A percentile compares a stretch with the other conserved stretches of the same genome.
Evolutionary conservation across 2,329 filamentous ascomycete species (phyloP).

Genomic region (Ustulina deusta): DNA sequence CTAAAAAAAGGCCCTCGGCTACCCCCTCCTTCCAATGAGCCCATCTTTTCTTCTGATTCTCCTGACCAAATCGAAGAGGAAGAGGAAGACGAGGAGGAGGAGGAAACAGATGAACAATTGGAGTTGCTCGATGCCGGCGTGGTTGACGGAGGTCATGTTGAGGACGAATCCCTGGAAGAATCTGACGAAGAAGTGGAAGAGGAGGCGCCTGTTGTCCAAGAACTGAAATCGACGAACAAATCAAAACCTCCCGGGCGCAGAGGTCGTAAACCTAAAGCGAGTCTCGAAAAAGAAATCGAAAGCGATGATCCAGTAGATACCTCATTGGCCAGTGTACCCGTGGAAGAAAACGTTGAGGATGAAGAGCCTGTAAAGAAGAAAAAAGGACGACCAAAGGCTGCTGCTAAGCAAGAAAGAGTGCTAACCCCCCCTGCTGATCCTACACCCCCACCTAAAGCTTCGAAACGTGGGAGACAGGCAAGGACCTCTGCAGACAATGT

Average conservation of each 20-base stretch:
- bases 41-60: slow-evolving; percentile 36
- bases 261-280: slow-evolving; percentile 47
- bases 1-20: slow-evolving; percentile 40
- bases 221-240: slow-evolving; percentile 44
- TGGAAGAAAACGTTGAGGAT: slow-evolving; percentile 38
- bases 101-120: slow-evolving; percentile 43
- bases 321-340: slow-evolving; percentile 28
- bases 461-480: slow-evolving; percentile 43
- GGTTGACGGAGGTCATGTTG: slow-evolving; percentile 37
- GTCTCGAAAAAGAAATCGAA: slow-evolving; percentile 40
- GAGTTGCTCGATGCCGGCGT: slow-evolving; percentile 45
- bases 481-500: slow-evolving; percentile 39
- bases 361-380: slow-evolving; percentile 46
- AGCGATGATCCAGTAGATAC: slow-evolving; percentile 39
- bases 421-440: slow-evolving; percentile 29
- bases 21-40: slow-evolving; percentile 38
- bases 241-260: slow-evolving; percentile 41
- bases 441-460: slow-evolving; percentile 39
- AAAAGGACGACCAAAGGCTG: slow-evolving; percentile 46
- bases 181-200: slow-evolving; percentile 44
- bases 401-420: slow-evolving; percentile 35
- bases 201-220: slow-evolving; percentile 40
- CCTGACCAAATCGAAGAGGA: slow-evolving; percentile 36
- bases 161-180: slow-evolving; percentile 33
- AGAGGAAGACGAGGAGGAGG: slow-evolving; percentile 42